Conservation (phyloP, 1,284 basidiomycete genomes). For the Pascua sp. region DNA sequence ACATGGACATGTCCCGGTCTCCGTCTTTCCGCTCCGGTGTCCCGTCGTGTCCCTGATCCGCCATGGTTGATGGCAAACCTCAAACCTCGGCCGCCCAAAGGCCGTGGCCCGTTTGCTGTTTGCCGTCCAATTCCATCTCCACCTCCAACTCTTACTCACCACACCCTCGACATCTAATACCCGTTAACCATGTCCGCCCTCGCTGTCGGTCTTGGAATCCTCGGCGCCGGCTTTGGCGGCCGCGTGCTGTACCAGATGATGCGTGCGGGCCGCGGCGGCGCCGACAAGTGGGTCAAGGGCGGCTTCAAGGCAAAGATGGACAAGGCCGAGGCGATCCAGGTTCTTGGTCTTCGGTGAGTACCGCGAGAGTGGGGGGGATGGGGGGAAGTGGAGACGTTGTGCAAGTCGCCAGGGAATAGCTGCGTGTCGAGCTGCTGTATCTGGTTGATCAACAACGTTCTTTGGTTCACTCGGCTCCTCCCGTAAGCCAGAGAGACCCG, state of each 20-base stretch:
- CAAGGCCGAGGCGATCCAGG: slow-evolving; percentile 81
- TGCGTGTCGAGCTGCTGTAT: background rate
- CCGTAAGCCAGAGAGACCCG: background rate
- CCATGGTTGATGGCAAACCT: no score
- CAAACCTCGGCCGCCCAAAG: no score
- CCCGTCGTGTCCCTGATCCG: no score
- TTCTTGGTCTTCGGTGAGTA: slow-evolving; percentile 86
- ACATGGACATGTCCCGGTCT: no score
- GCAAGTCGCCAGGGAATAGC: background rate
- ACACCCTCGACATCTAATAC: background rate
- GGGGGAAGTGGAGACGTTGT: background rate
- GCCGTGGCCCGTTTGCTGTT: no score
- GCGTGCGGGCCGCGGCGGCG: slow-evolving; percentile 57
- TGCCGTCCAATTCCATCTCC: background rate
- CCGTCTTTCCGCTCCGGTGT: no score
- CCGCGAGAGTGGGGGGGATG: background rate
- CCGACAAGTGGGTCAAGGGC: slow-evolving; percentile 84
- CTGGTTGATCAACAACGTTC: background rate
- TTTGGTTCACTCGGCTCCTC: background rate
- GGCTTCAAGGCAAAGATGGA: slow-evolving; percentile 97
- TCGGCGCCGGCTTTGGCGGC: slow-evolving; percentile 74
- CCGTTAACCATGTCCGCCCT: slow-evolving; percentile 58
- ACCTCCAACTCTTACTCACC: background rate
- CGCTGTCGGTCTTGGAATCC: slow-evolving; percentile 70
- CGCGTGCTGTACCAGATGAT: slow-evolving; percentile 58